Evolutionary conservation across 1,139 yeast species (phyloP), one percentile per base, ranked within the genome.

Genomic region (Yamadazyma jaroonii): DNA sequence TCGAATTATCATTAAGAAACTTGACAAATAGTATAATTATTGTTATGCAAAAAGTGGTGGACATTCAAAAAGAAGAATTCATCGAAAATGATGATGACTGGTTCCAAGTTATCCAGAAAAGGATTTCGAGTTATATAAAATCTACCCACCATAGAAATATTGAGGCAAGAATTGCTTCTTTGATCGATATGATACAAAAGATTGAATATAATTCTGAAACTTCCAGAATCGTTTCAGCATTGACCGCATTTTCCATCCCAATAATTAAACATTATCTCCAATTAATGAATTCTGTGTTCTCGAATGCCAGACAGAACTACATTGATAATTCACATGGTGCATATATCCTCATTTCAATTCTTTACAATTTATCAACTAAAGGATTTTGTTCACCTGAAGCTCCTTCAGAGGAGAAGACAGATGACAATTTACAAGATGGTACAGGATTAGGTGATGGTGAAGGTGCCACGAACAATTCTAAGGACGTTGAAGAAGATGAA

Each of bases 401-500:
- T 14, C 85, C 90, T 10, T 67, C 74, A 20, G 92, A 86, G 37
- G 77, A 79, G 39, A 74, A 79, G 43, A 78, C 81, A 13, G 72
- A 69, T 44, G 79, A 79, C 34, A 80, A 84, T 50, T 52, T 82
- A 54, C 83, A 82, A 26, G 87, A 83, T 36, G 98, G 98, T 37
- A 87, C 96, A n/a, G 98, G 98, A 9, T 69, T 92, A 29, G 99
- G 98, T 34, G 97, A 92, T 57, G 98, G 97, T 15, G 89, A 84
- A 44, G 97, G 96, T 45, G 95, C 85, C 3, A 74, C 79, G 25
- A 60, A 59, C 41, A 82, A 83, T 51, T 79, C 95, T 0, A 83
- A 89, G 35, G 96, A 89, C 55, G 85, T 84, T 38, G 96, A 84
- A 44, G 95, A 90, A 37, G 97, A 92, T 49, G 97, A 90, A 49